phyloP scores from a whole-genome alignment of 352 stramenopile genomes.

The Phytophthora citricola region DNA sequence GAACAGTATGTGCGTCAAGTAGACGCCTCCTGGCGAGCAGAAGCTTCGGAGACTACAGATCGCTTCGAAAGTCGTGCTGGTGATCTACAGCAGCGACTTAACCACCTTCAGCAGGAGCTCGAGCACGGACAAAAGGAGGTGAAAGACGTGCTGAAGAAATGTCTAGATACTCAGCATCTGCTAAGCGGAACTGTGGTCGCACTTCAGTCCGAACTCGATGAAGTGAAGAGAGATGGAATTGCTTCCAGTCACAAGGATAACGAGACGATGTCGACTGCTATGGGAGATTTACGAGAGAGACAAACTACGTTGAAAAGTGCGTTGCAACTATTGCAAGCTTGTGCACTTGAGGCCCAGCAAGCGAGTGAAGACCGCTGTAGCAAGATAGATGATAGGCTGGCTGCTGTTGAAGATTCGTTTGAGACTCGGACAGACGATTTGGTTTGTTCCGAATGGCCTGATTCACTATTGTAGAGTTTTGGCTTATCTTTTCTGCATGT shows the following conservation, averaged over 20 bases:
- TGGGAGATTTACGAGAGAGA: slow-evolving; percentile 59
- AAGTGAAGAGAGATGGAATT: slow-evolving; percentile 26
- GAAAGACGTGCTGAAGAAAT: slow-evolving; percentile 58
- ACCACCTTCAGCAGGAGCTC: slow-evolving; percentile 21
- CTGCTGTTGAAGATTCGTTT: slow-evolving; percentile 54
- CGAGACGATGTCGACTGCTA: slow-evolving; percentile 20
- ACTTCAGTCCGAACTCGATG: slow-evolving; percentile 61
- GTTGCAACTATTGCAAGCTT: slow-evolving; percentile 53
- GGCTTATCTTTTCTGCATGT: slow-evolving; percentile 2
- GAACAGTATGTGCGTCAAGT: slow-evolving; percentile 35
- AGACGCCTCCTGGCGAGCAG: slow-evolving; percentile 31
- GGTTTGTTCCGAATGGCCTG: slow-evolving; percentile 31
- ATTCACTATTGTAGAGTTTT: not conserved
- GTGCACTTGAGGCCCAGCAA: slow-evolving; percentile 50
- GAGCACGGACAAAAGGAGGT: slow-evolving; percentile 46
- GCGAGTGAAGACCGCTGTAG: slow-evolving; percentile 35
- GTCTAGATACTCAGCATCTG: slow-evolving; percentile 66
- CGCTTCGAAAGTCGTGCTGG: slow-evolving; percentile 14
- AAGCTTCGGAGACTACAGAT: slow-evolving; percentile 16
- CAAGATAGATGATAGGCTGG: slow-evolving; percentile 43
- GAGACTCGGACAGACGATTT: slow-evolving; percentile 54
- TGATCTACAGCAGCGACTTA: slow-evolving; percentile 32
- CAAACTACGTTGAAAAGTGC: slow-evolving; percentile 57
- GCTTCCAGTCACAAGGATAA: slow-evolving; percentile 5
- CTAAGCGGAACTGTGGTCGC: slow-evolving; percentile 63